These are phyloP conservation scores for Leccinum huronense DNA, from an alignment of 1,284 basidiomycete genomes.

Conservation along the genomic window DNA sequence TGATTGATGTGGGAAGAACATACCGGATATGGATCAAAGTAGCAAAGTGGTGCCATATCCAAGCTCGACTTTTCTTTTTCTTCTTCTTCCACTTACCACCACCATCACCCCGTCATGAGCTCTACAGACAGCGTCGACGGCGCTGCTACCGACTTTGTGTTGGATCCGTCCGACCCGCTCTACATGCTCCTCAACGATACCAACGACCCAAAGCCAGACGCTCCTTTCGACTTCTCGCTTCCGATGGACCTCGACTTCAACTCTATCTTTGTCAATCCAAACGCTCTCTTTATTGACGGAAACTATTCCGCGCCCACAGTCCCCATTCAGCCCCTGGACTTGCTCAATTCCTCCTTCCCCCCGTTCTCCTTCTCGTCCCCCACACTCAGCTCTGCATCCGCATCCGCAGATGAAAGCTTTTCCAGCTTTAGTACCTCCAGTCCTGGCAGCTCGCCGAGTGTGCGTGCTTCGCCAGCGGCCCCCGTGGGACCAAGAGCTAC, in stretches of 20 bases:
- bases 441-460: conserved; percentile 20
- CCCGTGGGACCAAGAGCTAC: conserved; percentile 2
- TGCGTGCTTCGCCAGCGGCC: conserved; percentile 23
- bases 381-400: conserved; percentile 31
- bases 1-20: conserved; percentile 25
- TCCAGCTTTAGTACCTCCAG: conserved; percentile 26
- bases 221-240: conserved; percentile 47
- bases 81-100: background rate
- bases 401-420: conserved; percentile 30
- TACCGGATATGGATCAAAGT: conserved; percentile 25
- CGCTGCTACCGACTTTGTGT: conserved; percentile 22
- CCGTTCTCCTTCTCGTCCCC: conserved; percentile 44
- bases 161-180: conserved; percentile 53
- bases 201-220: conserved; percentile 39
- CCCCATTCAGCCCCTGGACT: conserved; percentile 30
- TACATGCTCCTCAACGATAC: conserved; percentile 51
- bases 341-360: conserved; percentile 40
- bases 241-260: conserved; percentile 52
- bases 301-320: conserved; percentile 26
- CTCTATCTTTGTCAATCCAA: conserved; percentile 60
- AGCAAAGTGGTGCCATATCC: conserved; percentile 31
- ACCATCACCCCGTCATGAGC: conserved; percentile 18
- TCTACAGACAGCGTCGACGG: conserved; percentile 13
- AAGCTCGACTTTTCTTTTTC: background rate
- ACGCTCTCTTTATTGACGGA: conserved; percentile 50